Percentiles rank a stretch among this genome's conserved stretches.
Evolutionary conservation across 2,329 filamentous ascomycete genomes (phyloP).

Genomic region (Byssoonygena ceratinophila): DNA sequence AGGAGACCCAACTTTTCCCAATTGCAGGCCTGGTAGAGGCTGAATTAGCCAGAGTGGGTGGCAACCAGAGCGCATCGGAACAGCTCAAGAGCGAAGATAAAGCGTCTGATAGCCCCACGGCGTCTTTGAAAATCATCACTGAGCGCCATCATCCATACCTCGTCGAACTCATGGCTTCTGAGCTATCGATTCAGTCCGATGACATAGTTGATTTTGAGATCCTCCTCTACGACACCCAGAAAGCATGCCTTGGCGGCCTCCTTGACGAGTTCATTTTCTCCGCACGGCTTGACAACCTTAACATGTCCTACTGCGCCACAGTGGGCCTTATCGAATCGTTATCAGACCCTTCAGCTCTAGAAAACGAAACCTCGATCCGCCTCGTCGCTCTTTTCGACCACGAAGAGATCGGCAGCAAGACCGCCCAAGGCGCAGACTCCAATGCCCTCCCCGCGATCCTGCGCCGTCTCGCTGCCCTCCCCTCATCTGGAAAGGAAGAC

Average conservation of each 20-base stretch:
- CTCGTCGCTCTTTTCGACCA: constrained; percentile 95
- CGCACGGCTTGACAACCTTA: constrained; percentile 86
- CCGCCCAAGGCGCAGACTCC: constrained; percentile 86
- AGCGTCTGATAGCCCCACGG: constrained; percentile 43
- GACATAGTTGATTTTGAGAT: constrained; percentile 89
- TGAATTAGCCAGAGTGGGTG: constrained; percentile 53
- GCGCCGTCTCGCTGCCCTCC: constrained; percentile 71
- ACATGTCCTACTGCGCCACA: constrained; percentile 90
- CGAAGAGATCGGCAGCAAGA: constrained; percentile 89
- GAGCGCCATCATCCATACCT: constrained; percentile 84
- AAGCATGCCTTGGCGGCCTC: constrained; percentile 76
- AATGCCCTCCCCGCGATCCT: constrained; percentile 82
- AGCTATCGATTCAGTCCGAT: constrained; percentile 58
- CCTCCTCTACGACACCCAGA: constrained; percentile 92
- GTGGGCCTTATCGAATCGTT: constrained; percentile 76
- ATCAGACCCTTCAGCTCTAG: constrained; percentile 51
- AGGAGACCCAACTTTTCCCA: constrained; percentile 90
- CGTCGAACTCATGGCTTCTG: constrained; percentile 70
- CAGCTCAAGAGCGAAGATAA: constrained; percentile 40
- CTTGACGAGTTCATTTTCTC: constrained; percentile 95
- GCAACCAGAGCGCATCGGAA: constrained; percentile 24
- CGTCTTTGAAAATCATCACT: constrained; percentile 63
- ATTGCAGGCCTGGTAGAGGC: constrained; percentile 79
- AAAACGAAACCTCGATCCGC: constrained; percentile 70
- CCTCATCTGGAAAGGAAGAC: constrained; percentile 45